Conservation (phyloP, 2,329 filamentous ascomycete genomes). For the Clarireedia paspali region DNA sequence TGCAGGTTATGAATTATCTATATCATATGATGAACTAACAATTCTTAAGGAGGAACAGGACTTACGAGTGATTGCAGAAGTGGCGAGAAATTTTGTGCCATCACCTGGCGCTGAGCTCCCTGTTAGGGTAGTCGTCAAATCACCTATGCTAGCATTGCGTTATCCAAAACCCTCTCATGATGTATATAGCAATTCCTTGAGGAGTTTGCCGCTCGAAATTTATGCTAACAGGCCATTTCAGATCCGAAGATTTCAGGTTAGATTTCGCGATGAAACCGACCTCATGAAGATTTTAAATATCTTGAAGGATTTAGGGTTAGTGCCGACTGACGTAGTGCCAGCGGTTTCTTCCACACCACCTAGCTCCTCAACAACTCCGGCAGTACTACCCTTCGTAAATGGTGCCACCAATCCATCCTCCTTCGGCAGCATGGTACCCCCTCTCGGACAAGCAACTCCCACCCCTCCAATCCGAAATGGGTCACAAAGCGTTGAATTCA, state of each 20-base stretch:
- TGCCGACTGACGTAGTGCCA: constrained; percentile 20
- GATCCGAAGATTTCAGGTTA: constrained; percentile 38
- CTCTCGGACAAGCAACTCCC: neutral
- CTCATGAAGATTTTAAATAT: constrained; percentile 24
- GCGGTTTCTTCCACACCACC: neutral
- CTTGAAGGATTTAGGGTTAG: constrained; percentile 29
- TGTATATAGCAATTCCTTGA: constrained; percentile 14
- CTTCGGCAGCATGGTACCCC: neutral
- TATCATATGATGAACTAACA: neutral
- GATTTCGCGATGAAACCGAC: constrained; percentile 32
- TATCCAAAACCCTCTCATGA: constrained; percentile 25
- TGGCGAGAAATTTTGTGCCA: constrained; percentile 15
- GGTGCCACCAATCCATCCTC: neutral
- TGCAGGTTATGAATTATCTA: neutral
- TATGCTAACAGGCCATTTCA: constrained; percentile 15
- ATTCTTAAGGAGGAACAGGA: constrained; percentile 26
- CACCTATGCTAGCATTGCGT: constrained; percentile 30
- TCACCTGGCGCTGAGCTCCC: constrained; percentile 19
- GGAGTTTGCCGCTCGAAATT: neutral
- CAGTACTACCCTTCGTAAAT: neutral
- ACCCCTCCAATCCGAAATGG: neutral
- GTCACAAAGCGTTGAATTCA: constrained; percentile 14
- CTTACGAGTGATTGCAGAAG: constrained; percentile 20
- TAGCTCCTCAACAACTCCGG: neutral
- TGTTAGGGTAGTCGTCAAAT: constrained; percentile 28